Evolutionary conservation across 2,329 filamentous ascomycete genomes (phyloP).

Genomic region (Ramularia endophylla): DNA sequence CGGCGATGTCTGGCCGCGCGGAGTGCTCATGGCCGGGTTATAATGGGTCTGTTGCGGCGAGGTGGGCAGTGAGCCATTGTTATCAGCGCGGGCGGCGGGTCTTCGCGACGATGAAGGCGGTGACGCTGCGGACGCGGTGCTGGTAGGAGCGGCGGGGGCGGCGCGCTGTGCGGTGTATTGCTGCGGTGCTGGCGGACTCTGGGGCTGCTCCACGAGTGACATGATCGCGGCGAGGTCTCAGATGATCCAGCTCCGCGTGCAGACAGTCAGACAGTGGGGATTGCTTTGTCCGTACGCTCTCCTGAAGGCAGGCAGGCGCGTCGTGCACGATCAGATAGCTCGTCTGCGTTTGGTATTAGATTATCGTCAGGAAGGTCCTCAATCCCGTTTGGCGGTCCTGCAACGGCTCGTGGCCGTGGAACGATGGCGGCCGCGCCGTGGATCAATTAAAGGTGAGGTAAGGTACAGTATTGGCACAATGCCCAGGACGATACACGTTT

Average conservation of each 20-base stretch:
- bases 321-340: no score
- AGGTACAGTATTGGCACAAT: no score
- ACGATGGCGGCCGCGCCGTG: no score
- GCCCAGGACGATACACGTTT: no score
- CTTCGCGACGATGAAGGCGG: conserved; percentile 16
- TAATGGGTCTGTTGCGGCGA: conserved; percentile 34
- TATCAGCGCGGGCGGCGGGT: conserved; percentile 9
- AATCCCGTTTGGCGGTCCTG: no score
- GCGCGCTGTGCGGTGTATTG: conserved; percentile 5
- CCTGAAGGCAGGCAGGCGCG: no score
- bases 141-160: conserved; percentile 11
- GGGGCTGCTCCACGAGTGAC: conserved; percentile 10
- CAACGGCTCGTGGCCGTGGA: no score
- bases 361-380: neutral
- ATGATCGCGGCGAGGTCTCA: conserved; percentile 9
- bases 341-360: neutral
- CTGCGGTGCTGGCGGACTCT: conserved; percentile 9
- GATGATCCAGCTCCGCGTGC: conserved; percentile 3
- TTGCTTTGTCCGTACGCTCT: neutral
- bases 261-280: neutral
- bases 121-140: conserved; percentile 7
- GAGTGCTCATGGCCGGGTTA: conserved; percentile 40
- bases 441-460: no score
- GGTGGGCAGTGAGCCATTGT: conserved; percentile 37
- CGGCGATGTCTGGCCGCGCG: conserved; percentile 40